phyloP scores from a whole-genome alignment of 2,329 filamentous ascomycete genomes.

The Massarina eburnea region DNA sequence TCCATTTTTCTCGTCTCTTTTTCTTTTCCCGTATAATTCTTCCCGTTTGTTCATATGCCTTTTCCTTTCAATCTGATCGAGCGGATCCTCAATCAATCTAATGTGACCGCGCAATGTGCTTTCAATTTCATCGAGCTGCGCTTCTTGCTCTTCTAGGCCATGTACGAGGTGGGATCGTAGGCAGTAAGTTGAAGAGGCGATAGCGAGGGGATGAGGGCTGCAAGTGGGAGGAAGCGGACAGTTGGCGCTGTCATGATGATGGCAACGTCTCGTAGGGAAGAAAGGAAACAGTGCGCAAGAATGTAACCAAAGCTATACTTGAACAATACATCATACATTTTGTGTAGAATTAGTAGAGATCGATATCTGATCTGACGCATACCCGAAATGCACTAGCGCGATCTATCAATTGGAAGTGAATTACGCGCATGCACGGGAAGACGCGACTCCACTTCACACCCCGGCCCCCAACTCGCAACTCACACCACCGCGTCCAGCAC shows the following conservation, averaged over 20 bases:
- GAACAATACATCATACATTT: too few species aligned
- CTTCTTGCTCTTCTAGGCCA: conserved; percentile 52
- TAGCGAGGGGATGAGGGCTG: conserved; percentile 19
- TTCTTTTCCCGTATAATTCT: conserved; percentile 36
- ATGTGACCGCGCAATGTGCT: conserved; percentile 52
- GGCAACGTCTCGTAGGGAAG: too few species aligned
- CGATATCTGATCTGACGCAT: not conserved
- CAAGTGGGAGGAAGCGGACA: conserved; percentile 10
- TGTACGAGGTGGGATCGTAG: conserved; percentile 42
- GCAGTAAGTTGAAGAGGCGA: conserved; percentile 23
- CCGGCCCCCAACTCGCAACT: conserved; percentile 1
- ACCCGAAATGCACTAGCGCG: conserved; percentile 15
- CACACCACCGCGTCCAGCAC: not conserved
- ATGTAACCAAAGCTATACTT: too few species aligned
- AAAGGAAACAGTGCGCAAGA: too few species aligned
- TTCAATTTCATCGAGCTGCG: conserved; percentile 51
- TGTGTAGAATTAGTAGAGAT: too few species aligned
- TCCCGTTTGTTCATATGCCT: conserved; percentile 36
- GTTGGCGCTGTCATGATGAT: not conserved
- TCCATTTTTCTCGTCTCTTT: conserved; percentile 21
- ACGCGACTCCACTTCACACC: conserved; percentile 24
- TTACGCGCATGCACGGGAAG: conserved; percentile 38
- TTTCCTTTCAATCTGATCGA: conserved; percentile 50
- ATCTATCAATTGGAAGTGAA: conserved; percentile 29
- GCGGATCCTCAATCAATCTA: conserved; percentile 49